A percentile compares a stretch with the other conserved stretches of the same genome.
Conservation (phyloP, 192 early-diverging fungal genomes). For the Dissophora globulifera region DNA sequence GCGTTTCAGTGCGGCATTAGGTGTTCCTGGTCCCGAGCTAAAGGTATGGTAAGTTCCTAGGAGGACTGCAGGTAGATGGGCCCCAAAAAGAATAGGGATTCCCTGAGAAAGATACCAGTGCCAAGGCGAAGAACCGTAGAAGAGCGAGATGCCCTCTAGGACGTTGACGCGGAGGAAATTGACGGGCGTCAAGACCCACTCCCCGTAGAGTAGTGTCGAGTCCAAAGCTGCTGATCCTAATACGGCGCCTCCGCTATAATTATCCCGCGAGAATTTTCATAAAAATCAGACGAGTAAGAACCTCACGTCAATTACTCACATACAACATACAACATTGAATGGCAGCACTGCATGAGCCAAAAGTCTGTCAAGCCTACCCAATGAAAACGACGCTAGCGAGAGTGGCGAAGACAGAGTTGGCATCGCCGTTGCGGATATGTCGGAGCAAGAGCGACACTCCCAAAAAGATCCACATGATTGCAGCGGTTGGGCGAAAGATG, state of each 20-base stretch:
- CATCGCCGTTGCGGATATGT: conserved; percentile 5
- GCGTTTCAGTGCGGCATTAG: conserved; percentile 17
- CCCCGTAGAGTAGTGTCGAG: conserved; percentile 69
- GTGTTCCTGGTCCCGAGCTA: conserved; percentile 1
- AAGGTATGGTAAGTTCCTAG: conserved; percentile 60
- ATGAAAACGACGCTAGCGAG: conserved; percentile 49
- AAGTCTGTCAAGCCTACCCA: conserved; percentile 41
- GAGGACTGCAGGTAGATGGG: conserved; percentile 75
- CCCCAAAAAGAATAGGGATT: conserved; percentile 79
- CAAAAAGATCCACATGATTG: conserved; percentile 83
- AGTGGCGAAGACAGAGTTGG: conserved; percentile 18
- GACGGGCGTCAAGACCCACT: conserved; percentile 77
- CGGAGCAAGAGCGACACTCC: conserved; percentile 67
- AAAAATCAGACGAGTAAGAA: no score
- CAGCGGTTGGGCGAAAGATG: conserved; percentile 91
- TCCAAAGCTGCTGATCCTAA: conserved; percentile 69
- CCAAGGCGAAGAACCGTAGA: conserved; percentile 93
- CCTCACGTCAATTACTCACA: no score
- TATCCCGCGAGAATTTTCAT: no score
- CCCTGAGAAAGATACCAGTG: conserved; percentile 93
- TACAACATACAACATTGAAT: no score
- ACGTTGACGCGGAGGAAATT: conserved; percentile 90
- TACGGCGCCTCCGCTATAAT: conserved; percentile 57
- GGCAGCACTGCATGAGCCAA: not conserved
- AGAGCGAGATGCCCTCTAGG: conserved; percentile 78